Conservation (phyloP, 345 rosid genomes). For the Xanthoceras sorbifolium region DNA sequence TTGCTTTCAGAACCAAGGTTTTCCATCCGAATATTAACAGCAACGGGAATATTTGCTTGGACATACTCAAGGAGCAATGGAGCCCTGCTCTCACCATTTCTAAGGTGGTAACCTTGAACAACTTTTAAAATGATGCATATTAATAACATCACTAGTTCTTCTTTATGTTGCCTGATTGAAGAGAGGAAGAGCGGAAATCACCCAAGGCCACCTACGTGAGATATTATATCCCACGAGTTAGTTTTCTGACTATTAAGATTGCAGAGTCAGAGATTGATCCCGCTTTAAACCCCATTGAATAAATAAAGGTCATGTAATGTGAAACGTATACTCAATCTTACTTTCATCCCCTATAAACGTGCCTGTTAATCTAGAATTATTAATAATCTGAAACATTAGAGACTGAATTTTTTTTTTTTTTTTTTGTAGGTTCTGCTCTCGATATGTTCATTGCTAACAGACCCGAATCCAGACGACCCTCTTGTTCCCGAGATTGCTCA, state of each 20-base stretch:
- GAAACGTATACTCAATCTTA: not conserved
- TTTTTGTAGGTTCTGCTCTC: conserved; percentile 56
- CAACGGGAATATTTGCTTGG: conserved; percentile 66
- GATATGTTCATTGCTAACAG: conserved; percentile 66
- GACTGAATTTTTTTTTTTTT: not conserved
- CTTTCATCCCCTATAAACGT: not conserved
- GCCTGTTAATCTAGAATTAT: not conserved
- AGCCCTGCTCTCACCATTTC: conserved; percentile 74
- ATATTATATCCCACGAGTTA: too few relatives aligned
- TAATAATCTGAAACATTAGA: not conserved
- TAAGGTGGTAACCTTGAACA: conserved; percentile 38
- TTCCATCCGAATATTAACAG: conserved; percentile 68
- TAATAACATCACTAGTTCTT: not conserved
- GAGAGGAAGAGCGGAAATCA: too few relatives aligned
- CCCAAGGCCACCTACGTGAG: not conserved
- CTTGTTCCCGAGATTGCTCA: conserved; percentile 66
- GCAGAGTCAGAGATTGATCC: not conserved
- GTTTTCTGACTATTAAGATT: not conserved
- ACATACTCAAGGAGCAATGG: conserved; percentile 73
- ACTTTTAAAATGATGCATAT: not conserved
- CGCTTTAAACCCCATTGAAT: not conserved
- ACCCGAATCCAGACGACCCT: conserved; percentile 71
- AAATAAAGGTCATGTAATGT: too few relatives aligned
- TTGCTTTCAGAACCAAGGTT: conserved; percentile 63
- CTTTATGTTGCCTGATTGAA: not conserved